Percentiles rank a stretch among this genome's conserved stretches.
Conservation (phyloP, 2,329 filamentous ascomycete genomes). For the Sphaceloma murrayae region DNA sequence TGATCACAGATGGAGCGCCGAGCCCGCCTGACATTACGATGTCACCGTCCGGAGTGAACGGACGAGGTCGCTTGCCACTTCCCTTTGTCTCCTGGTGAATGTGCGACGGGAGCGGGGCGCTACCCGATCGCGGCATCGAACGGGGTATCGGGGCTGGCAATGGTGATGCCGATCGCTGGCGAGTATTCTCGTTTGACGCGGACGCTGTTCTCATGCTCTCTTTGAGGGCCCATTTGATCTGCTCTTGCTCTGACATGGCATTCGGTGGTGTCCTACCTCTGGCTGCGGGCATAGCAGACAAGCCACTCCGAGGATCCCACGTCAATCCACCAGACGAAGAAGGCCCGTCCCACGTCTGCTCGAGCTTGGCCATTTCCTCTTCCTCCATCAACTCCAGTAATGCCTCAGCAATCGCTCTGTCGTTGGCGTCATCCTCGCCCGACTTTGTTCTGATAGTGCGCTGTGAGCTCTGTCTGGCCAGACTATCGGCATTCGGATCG, state of each 20-base stretch:
- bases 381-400: slow-evolving; percentile 80
- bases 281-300: slow-evolving; percentile 22
- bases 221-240: slow-evolving; percentile 30
- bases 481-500: slow-evolving; percentile 54
- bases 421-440: slow-evolving; percentile 82
- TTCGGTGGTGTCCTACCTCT: slow-evolving; percentile 9
- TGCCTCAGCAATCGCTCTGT: slow-evolving; percentile 74
- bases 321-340: slow-evolving; percentile 42
- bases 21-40: slow-evolving; percentile 5
- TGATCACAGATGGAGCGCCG: neutral
- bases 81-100: neutral
- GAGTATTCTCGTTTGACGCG: slow-evolving; percentile 1
- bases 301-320: slow-evolving; percentile 31
- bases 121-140: slow-evolving; percentile 3
- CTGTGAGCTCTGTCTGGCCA: slow-evolving; percentile 55
- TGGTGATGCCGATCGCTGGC: slow-evolving; percentile 4
- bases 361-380: slow-evolving; percentile 47
- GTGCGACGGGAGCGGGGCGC: slow-evolving; percentile 12
- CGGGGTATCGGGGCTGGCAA: neutral
- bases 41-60: slow-evolving; percentile 4
- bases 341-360: slow-evolving; percentile 42
- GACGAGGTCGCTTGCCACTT: slow-evolving; percentile 1
- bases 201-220: slow-evolving; percentile 23
- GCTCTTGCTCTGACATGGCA: slow-evolving; percentile 28
- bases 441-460: slow-evolving; percentile 75